phyloP scores from a whole-genome alignment of 192 early-diverging fungal species.

The Coemansia asiatica region DNA sequence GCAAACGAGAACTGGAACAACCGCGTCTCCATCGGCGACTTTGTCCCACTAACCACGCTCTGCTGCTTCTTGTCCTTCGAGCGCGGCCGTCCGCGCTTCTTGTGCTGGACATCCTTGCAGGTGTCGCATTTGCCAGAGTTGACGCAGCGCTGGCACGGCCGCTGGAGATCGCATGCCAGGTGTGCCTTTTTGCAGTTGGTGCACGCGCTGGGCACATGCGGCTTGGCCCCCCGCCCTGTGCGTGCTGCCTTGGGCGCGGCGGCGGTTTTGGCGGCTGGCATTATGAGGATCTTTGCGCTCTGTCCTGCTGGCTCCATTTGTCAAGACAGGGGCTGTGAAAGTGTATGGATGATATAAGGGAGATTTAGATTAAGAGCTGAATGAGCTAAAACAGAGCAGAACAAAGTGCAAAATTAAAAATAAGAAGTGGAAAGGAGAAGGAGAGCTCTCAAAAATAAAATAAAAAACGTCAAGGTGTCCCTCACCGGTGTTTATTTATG shows the following conservation, averaged over 20 bases:
- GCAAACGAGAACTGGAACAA: conserved; percentile 55
- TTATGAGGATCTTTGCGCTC: background rate
- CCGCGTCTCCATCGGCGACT: conserved; percentile 43
- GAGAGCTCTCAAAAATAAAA: background rate
- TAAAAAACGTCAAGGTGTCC: background rate
- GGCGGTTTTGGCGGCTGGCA: background rate
- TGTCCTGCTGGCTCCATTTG: background rate
- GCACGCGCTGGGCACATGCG: conserved; percentile 87
- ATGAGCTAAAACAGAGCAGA: background rate
- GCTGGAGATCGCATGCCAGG: conserved; percentile 82
- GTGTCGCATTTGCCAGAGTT: conserved; percentile 71
- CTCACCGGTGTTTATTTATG: background rate
- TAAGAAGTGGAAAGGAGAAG: background rate
- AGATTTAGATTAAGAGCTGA: no score
- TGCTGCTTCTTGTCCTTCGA: conserved; percentile 60
- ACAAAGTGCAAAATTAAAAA: background rate
- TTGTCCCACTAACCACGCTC: background rate
- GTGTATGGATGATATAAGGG: background rate
- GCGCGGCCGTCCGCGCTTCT: conserved; percentile 82
- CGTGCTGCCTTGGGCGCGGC: conserved; percentile 13
- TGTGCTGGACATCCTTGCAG: conserved; percentile 87
- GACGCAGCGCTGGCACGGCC: conserved; percentile 81
- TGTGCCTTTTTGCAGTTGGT: conserved; percentile 86
- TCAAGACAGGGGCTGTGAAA: background rate
- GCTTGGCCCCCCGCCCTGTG: conserved; percentile 52